A percentile compares a stretch with the other conserved stretches of the same genome.
These are phyloP conservation scores for Ramaria rubella DNA, from an alignment of 768 basidiomycete genomes.

Conservation along the genomic window DNA sequence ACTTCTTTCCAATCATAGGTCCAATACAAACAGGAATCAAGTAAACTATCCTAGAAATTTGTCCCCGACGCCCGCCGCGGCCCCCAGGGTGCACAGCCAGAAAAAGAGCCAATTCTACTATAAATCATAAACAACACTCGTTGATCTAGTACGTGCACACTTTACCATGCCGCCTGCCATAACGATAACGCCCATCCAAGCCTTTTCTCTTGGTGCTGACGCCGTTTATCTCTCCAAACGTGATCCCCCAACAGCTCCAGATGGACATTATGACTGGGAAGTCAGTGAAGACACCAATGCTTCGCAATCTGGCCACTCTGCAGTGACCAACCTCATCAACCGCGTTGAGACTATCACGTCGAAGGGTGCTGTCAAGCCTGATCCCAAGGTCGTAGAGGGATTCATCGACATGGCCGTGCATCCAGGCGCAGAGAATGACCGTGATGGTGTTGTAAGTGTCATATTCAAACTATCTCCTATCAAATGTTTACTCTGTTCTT, in stretches of 20 bases:
- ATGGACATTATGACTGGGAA: slow-evolving; percentile 42
- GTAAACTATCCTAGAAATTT: too few relatives aligned
- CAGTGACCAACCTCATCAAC: slow-evolving; percentile 21
- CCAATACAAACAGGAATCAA: too few relatives aligned
- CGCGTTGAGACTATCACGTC: slow-evolving; percentile 11
- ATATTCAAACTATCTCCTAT: background rate
- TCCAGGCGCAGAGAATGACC: slow-evolving; percentile 36
- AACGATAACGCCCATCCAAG: background rate
- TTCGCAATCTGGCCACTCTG: background rate
- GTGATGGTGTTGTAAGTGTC: slow-evolving; percentile 26
- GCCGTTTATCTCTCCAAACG: slow-evolving; percentile 31
- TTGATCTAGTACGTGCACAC: too few relatives aligned
- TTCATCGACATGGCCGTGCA: slow-evolving; percentile 12
- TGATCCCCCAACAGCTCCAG: slow-evolving; percentile 34
- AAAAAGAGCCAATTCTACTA: too few relatives aligned
- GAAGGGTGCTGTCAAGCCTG: slow-evolving; percentile 13
- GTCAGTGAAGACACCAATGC: slow-evolving; percentile 13
- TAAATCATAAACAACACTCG: too few relatives aligned
- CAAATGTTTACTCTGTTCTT: background rate
- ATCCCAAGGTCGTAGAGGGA: slow-evolving; percentile 13
- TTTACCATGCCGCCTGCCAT: too few relatives aligned
- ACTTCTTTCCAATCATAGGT: too few relatives aligned
- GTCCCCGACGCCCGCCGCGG: too few relatives aligned
- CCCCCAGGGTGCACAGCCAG: too few relatives aligned
- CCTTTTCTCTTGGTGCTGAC: background rate